Percentiles rank a stretch among this genome's conserved stretches.
Conservation (phyloP, 2,329 filamentous ascomycete genomes). For the Colletotrichum sp. region DNA sequence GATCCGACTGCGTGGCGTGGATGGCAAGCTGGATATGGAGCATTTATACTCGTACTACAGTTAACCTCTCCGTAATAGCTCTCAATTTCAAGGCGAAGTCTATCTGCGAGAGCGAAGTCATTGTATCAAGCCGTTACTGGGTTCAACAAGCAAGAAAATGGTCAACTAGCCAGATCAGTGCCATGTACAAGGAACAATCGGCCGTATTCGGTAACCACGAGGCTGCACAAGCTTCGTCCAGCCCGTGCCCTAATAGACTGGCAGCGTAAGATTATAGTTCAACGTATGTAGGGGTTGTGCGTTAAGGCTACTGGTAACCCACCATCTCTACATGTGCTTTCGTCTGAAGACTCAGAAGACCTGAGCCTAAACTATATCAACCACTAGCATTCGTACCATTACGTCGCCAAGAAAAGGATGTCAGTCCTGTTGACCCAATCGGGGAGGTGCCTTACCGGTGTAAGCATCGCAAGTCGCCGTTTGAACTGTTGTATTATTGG, state of each 20-base stretch:
- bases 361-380: background rate
- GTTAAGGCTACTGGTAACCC: background rate
- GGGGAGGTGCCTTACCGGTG: background rate
- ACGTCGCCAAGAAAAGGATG: background rate
- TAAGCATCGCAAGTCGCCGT: background rate
- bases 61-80: background rate
- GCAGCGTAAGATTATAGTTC: background rate
- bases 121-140: background rate
- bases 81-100: background rate
- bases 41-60: background rate
- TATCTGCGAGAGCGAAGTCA: background rate
- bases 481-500: background rate
- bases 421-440: background rate
- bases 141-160: background rate
- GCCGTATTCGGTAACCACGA: background rate
- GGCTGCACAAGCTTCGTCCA: background rate
- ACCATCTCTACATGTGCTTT: background rate
- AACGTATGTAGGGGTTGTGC: background rate
- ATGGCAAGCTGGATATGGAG: background rate
- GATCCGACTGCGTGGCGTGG: fast-evolving
- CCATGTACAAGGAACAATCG: background rate
- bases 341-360: background rate
- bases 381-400: background rate
- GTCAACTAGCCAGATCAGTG: background rate
- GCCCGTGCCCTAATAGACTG: background rate